Conservation (phyloP, 2,329 filamentous ascomycete species). For the Arthrocladium fulminans region DNA sequence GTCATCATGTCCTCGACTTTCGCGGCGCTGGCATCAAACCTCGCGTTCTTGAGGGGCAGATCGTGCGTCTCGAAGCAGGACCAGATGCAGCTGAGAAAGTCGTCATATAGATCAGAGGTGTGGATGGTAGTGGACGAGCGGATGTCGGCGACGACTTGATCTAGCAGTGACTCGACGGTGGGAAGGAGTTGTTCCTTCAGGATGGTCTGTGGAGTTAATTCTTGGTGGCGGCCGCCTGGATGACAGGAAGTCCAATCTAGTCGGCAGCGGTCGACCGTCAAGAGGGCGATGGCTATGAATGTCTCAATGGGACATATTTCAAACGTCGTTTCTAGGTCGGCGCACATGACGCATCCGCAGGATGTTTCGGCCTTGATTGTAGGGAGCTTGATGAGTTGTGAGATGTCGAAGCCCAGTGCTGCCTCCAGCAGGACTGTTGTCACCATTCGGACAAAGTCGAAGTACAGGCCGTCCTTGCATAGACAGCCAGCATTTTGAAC, state of each 20-base stretch:
- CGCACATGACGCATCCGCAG: conserved; percentile 7
- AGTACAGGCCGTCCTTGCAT: conserved; percentile 8
- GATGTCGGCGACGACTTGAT: conserved; percentile 7
- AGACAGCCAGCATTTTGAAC: neutral
- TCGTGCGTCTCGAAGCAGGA: conserved; percentile 9
- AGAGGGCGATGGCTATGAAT: conserved; percentile 6
- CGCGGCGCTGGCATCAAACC: conserved; percentile 3
- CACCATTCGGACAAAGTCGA: conserved; percentile 9
- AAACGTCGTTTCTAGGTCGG: conserved; percentile 4
- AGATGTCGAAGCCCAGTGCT: conserved; percentile 5
- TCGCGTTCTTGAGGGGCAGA: conserved; percentile 9
- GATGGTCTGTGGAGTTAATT: conserved; percentile 4
- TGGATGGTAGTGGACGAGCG: conserved; percentile 3
- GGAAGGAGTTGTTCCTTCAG: conserved; percentile 7
- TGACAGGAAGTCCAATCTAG: conserved; percentile 8
- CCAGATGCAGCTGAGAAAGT: conserved; percentile 7
- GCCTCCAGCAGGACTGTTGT: conserved; percentile 6
- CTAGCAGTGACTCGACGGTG: conserved; percentile 6
- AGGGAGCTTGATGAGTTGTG: conserved; percentile 7
- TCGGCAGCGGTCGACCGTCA: conserved; percentile 7
- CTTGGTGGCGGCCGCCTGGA: conserved; percentile 6
- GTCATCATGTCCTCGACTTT: conserved; percentile 7
- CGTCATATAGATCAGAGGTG: conserved; percentile 9
- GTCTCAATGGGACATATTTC: conserved; percentile 8
- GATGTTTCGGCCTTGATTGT: neutral